Base-by-base conservation (phyloP, 169 alveolate species). In the Plasmodium malariae region DNA sequence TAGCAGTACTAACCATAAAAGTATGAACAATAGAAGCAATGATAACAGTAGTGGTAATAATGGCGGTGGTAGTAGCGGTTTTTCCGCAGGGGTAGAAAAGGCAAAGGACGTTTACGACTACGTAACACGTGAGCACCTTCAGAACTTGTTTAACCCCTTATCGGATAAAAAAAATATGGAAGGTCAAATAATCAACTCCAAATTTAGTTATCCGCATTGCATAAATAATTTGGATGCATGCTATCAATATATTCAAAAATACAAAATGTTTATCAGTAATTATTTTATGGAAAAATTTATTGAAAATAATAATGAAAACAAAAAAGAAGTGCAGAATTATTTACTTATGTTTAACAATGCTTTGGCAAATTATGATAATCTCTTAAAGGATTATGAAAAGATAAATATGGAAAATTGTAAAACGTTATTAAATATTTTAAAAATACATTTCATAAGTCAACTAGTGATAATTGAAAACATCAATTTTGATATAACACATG, bases 171-270 rank as follows among this genome's bases (percentile, higher is more conserved):
- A 60, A 37, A 83, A 73, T 73, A 57, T 83, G 30, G 54, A 67
- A 17, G 19, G 43, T 45, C 86, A 83, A 69, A 60, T 59, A 5
- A 83, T 83, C 30, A 83, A 40, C 28, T 83, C 91, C 24, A 83
- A 83, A 34, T 83, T 68, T 59, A 65, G 83, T 60, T 83, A 83
- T 28, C 91, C 86, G 1, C 91, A 83, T 34, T 67, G 91, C 17
- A 36, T 83, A n/a, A 83, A 83, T 72, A 83, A 83, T 43, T 67
- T 83, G 5, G 91, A 83, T n/a, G 32, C 91, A 9, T 83, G 91
- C 51, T 45, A 67, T 70, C 80, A 67, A 21, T 83, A 83, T 59
- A 83, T 83, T 17, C 91, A 83, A 36, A 83, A 83, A 28, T 83
- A 67, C 28, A 83, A 83, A 30, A 24, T 21, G 1, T 83, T 83